Evolutionary conservation across 768 basidiomycete genomes (phyloP).

Genomic region (Porphyrellus cyaneotinctus): DNA sequence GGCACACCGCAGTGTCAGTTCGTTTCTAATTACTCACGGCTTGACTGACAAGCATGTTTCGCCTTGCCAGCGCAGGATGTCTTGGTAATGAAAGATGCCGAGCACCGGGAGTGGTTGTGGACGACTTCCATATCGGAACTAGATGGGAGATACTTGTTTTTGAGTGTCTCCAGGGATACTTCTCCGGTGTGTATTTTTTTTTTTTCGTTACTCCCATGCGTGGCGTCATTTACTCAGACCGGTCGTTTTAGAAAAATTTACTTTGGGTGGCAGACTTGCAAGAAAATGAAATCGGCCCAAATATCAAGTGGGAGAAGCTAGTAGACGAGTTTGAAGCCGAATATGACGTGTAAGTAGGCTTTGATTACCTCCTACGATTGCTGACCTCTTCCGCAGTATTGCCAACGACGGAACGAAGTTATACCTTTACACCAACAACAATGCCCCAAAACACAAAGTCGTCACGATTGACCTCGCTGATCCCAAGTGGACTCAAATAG

Average conservation of each 20-base stretch:
- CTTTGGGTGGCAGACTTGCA: constrained; percentile 70
- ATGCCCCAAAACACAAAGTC: constrained; percentile 64
- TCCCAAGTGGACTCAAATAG: constrained; percentile 42
- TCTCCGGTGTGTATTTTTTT: constrained; percentile 44
- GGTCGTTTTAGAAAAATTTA: constrained; percentile 58
- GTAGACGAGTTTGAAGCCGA: constrained; percentile 64
- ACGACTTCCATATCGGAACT: constrained; percentile 49
- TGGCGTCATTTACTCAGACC: neutral
- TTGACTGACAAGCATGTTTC: constrained; percentile 9
- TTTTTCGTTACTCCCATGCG: neutral
- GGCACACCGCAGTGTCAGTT: constrained; percentile 64
- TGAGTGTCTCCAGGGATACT: constrained; percentile 57
- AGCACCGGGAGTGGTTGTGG: constrained; percentile 67
- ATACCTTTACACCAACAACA: constrained; percentile 61
- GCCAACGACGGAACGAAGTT: constrained; percentile 60
- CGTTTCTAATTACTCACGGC: neutral
- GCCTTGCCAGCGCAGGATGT: constrained; percentile 55
- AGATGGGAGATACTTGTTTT: constrained; percentile 60
- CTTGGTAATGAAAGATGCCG: constrained; percentile 58
- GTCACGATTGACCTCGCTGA: constrained; percentile 60
- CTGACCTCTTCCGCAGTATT: constrained; percentile 39
- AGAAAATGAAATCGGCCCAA: constrained; percentile 52
- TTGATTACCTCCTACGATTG: neutral
- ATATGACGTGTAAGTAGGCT: constrained; percentile 53
- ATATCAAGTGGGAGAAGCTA: constrained; percentile 72